Conservation (phyloP, 176 grass and related monocot species). For the Lolium rigidum region DNA sequence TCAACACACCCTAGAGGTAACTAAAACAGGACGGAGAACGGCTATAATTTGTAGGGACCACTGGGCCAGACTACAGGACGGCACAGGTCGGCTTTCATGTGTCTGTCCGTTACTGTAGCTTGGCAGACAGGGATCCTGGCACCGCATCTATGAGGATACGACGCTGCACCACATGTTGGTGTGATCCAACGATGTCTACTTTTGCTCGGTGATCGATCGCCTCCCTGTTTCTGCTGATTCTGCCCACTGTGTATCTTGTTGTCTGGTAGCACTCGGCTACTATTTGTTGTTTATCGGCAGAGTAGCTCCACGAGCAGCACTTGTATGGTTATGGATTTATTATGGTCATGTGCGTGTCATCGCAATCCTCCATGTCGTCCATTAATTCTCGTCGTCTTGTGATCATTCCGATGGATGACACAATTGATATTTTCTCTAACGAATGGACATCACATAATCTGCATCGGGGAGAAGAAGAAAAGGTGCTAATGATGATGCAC, state of each 20-base stretch:
- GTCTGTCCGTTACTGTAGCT: background rate
- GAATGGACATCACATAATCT: background rate
- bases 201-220: background rate
- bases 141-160: conserved; percentile 1
- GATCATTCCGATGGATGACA: background rate
- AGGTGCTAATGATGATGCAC: background rate
- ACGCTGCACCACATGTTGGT: background rate
- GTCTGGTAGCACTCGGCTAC: background rate
- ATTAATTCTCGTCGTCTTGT: background rate
- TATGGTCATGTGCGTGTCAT: background rate
- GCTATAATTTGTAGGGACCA: background rate
- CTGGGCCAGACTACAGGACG: background rate
- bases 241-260: background rate
- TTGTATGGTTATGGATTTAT: background rate
- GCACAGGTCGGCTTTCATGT: background rate
- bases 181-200: background rate
- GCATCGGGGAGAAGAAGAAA: background rate
- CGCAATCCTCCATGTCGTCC: background rate
- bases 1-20: too few species aligned
- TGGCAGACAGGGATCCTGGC: background rate
- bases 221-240: background rate
- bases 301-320: background rate
- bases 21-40: background rate
- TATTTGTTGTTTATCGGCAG: background rate
- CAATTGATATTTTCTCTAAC: background rate